phyloP scores from a whole-genome alignment of 2,329 filamentous ascomycete genomes.

The Orbilia quercus region DNA sequence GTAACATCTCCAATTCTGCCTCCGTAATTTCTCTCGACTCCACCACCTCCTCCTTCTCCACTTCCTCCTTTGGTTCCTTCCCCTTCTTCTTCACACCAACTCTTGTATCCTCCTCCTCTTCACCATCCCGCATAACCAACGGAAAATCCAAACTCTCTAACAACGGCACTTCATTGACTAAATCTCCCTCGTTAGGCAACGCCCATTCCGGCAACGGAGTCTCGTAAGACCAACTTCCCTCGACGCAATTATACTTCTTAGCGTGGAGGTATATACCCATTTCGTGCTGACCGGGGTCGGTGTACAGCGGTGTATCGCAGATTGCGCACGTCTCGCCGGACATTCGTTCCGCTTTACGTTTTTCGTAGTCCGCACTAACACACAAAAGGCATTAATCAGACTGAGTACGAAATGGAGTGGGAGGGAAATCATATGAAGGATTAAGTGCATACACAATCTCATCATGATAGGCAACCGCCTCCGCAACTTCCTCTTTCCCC shows the following conservation, averaged over 20 bases:
- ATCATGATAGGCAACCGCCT: slow-evolving; percentile 91
- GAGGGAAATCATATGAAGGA: too few relatives aligned
- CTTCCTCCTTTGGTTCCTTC: not conserved
- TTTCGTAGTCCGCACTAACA: slow-evolving; percentile 74
- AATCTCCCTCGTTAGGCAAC: slow-evolving; percentile 65
- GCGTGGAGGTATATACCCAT: slow-evolving; percentile 89
- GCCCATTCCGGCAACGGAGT: slow-evolving; percentile 89
- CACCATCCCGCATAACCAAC: slow-evolving; percentile 31
- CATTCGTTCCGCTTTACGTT: slow-evolving; percentile 91
- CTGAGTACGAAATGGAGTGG: too few relatives aligned
- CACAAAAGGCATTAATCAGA: slow-evolving; percentile 2
- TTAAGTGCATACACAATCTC: slow-evolving; percentile 82
- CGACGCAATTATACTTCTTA: slow-evolving; percentile 84
- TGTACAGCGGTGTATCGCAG: slow-evolving; percentile 90
- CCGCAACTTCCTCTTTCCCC: slow-evolving; percentile 92
- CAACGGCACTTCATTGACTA: slow-evolving; percentile 38
- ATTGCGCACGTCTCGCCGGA: slow-evolving; percentile 83
- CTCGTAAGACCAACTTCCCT: slow-evolving; percentile 86
- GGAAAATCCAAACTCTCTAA: slow-evolving; percentile 54
- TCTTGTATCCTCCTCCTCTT: slow-evolving; percentile 30
- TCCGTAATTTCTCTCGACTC: slow-evolving; percentile 41
- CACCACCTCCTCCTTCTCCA: slow-evolving; percentile 13
- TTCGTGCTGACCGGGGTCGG: slow-evolving; percentile 88
- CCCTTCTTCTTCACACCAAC: slow-evolving; percentile 16
- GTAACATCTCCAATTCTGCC: slow-evolving; percentile 40